Base-by-base conservation (phyloP, 139 green algal species). In the Auxenochlorella pyrenoidosa region DNA sequence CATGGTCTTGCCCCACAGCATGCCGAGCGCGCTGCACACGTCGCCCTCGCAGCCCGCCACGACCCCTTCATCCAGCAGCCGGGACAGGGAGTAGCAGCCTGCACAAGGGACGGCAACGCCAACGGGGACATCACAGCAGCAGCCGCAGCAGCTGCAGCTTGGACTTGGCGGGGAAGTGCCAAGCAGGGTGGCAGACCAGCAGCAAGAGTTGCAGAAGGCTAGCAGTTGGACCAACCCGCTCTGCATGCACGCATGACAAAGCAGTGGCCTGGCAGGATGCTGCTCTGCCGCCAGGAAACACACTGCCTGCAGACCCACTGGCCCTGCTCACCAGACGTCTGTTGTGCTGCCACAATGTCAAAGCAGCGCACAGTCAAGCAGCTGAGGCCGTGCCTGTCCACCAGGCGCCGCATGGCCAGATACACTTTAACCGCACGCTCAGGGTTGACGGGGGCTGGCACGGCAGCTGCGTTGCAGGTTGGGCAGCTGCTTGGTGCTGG, bases 291-390 rank as follows among this genome's bases (percentile, higher is more conserved):
- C n/a, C n/a, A n/a, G n/a, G n/a, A n/a, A n/a, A n/a, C n/a, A n/a
- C n/a, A n/a, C n/a, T n/a, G n/a, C n/a, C n/a, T n/a, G n/a, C n/a
- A n/a, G n/a, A n/a, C n/a, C n/a, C n/a, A n/a, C n/a, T n/a, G n/a
- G n/a, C 47, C 12, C 12, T 12, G 4, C 41, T 8, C 73, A 80
- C 73, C 73, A 15, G 73, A 60, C 2, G 76, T 82, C 19, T 82
- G 43, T 32, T 82, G 26, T 3, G 30, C 44, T 1, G 44, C 44
- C 32, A 82, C 76, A 22, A 82, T 32, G 47, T 82, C 76, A 32
- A 82, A 82, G 76, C 76, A 82, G 44, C 76, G 76, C 76, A 82
- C 76, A 4, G 44, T 82, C 13, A 82, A 43, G 76, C 76, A 82
- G 44, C 32, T 44, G 21, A 82, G 76, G 44, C 8, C 47, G 76